These are phyloP conservation scores for Porphyridium purpureum DNA, from an alignment of 23 red algal species.

Conservation along the genomic window DNA sequence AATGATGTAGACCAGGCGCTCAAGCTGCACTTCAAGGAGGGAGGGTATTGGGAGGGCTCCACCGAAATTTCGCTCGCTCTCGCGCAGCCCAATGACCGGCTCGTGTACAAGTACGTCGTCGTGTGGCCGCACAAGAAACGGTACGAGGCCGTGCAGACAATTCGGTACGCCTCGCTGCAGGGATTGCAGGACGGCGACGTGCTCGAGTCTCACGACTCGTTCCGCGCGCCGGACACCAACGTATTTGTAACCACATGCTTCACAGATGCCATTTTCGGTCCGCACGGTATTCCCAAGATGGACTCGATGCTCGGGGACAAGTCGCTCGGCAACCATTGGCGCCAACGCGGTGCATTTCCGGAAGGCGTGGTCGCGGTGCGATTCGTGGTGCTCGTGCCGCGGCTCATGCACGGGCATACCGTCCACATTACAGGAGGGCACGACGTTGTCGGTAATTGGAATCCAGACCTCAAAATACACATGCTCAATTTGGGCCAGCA, in stretches of 20 bases:
- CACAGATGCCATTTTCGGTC: background rate
- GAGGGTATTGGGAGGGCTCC: background rate
- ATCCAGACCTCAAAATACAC: background rate
- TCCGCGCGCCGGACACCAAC: background rate
- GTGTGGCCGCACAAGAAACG: background rate
- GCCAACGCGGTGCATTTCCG: background rate
- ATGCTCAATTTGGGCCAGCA: background rate
- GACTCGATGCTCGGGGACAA: background rate
- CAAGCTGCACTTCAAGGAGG: background rate
- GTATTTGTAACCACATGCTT: background rate
- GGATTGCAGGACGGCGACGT: background rate
- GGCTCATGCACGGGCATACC: background rate
- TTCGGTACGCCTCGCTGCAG: background rate
- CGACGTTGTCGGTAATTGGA: background rate
- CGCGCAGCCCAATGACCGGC: no score
- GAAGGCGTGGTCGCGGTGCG: background rate
- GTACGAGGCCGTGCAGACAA: background rate
- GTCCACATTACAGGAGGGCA: background rate
- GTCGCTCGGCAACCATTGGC: background rate
- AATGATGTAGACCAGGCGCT: background rate
- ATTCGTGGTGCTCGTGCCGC: background rate
- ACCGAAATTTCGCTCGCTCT: no score
- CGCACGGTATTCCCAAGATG: background rate
- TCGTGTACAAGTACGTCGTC: background rate
- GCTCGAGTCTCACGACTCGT: background rate